phyloP scores from a whole-genome alignment of 1,139 yeast species.

The Candida sanyaensis region DNA sequence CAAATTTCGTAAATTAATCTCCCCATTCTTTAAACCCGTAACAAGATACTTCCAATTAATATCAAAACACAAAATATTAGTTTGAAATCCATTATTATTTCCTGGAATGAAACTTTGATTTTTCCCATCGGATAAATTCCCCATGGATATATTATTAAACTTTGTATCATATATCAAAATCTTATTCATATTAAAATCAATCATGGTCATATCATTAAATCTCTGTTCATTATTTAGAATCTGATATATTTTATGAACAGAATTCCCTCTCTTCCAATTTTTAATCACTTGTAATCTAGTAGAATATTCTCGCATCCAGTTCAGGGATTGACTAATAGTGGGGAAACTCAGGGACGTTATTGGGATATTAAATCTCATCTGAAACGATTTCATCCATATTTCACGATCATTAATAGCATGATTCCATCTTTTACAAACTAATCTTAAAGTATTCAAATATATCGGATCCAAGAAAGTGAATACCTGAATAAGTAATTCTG shows the following conservation, averaged over 20 bases:
- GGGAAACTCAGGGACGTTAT: constrained; percentile 62
- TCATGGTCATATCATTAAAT: constrained; percentile 28
- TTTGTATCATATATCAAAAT: constrained; percentile 33
- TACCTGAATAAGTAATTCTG: constrained; percentile 56
- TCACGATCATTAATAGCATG: constrained; percentile 54
- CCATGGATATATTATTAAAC: constrained; percentile 39
- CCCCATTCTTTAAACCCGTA: constrained; percentile 32
- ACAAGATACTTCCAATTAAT: constrained; percentile 39
- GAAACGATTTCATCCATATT: constrained; percentile 63
- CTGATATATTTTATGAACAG: constrained; percentile 32
- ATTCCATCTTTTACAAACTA: constrained; percentile 58
- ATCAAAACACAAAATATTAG: constrained; percentile 23
- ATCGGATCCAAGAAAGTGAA: constrained; percentile 59
- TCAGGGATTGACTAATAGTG: constrained; percentile 52
- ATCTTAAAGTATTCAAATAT: constrained; percentile 49
- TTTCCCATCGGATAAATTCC: constrained; percentile 43
- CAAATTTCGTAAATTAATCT: constrained; percentile 33
- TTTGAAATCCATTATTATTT: constrained; percentile 15
- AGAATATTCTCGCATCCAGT: constrained; percentile 59
- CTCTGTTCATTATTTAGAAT: constrained; percentile 30
- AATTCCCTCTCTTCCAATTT: constrained; percentile 54
- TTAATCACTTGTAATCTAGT: constrained; percentile 43
- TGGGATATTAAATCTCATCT: constrained; percentile 42
- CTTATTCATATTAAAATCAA: constrained; percentile 39
- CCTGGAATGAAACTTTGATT: constrained; percentile 45